Percentiles rank a stretch among this genome's conserved stretches.
These are phyloP conservation scores for Wickerhamiella domercqiae DNA, from an alignment of 805 yeast species.

Conservation along the genomic window DNA sequence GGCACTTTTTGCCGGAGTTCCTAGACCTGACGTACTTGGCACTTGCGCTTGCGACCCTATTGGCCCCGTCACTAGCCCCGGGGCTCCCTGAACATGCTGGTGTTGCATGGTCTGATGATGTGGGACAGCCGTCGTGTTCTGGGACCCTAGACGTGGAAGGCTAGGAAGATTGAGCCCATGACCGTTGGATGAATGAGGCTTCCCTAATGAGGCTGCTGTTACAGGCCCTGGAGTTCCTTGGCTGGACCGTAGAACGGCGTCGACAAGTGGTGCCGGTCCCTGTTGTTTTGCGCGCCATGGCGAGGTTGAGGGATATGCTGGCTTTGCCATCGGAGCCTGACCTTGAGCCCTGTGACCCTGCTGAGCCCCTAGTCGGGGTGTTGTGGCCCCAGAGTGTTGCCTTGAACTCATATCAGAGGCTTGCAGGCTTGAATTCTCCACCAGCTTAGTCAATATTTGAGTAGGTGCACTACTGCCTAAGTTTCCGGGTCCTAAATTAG, in stretches of 20 bases:
- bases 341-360: not conserved
- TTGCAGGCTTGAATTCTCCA: not conserved
- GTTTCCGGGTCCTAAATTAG: too few species aligned
- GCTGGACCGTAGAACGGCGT: not conserved
- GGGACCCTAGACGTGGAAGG: constrained; percentile 12
- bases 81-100: too few species aligned
- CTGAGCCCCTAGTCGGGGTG: not conserved
- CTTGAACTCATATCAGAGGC: not conserved
- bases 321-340: not conserved
- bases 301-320: constrained; percentile 8
- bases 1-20: too few species aligned
- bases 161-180: constrained; percentile 11
- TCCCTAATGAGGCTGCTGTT: not conserved
- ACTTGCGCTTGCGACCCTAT: too few species aligned
- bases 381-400: not conserved
- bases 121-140: not conserved
- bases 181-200: not conserved
- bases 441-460: too few species aligned
- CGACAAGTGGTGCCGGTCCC: constrained; percentile 1
- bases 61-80: too few species aligned
- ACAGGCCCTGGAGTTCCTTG: too few species aligned
- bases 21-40: too few species aligned
- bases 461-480: too few species aligned
- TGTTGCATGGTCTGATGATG: too few species aligned
- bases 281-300: constrained; percentile 9